Evolutionary conservation across 1,284 basidiomycete genomes (phyloP), one percentile per base, ranked within the genome.

Genomic region (Puccinia hordei): DNA sequence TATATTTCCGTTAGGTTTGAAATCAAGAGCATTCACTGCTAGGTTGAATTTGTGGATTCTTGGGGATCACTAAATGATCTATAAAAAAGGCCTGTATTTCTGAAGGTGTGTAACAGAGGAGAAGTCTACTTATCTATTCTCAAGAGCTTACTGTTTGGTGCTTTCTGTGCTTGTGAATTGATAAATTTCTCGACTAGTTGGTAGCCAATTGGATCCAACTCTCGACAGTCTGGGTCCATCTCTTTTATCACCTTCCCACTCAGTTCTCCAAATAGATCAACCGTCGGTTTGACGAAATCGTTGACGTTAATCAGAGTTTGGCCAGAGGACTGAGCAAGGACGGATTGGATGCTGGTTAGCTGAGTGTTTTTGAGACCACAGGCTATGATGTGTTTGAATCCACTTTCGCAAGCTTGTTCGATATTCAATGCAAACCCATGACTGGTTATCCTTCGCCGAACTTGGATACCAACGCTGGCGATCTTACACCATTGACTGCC

Each of bases 371-470:
- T 89, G 74, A 98, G 88, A 0, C 97, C 97, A 86, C 97, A 99
- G 0, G 97, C 96, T 0, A 96, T 90, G 59, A 99, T 90, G 81
- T 90, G 88, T 83, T 92, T 88, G 85, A 99, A 98, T 92, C 96
- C 98, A 19, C 87, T 84, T 22, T 90, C 85, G 1, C 93, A 93
- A 82, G 95, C 91, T 22, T 87, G 86, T 0, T 93, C 94, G 81
- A 98, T 88, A 86, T 99, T 99, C 85, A 98, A 87, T 1, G 95
- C 90, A 86, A 99, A 98, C 0, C 97, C 97, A 85, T 99, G 97
- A 27, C 91, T 92, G 46, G 95, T 95, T 81, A 99, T 89, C 49
- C 96, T 89, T 84, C 98, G 94, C 71, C 94, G 90, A 55, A 99
- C 92, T 86, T 98, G 95, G 73, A 99, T 94, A 69, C 97, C 97